Evolutionary conservation across 805 yeast genomes (phyloP), one percentile per base, ranked within the genome.

Genomic region (Candida ovalis): DNA sequence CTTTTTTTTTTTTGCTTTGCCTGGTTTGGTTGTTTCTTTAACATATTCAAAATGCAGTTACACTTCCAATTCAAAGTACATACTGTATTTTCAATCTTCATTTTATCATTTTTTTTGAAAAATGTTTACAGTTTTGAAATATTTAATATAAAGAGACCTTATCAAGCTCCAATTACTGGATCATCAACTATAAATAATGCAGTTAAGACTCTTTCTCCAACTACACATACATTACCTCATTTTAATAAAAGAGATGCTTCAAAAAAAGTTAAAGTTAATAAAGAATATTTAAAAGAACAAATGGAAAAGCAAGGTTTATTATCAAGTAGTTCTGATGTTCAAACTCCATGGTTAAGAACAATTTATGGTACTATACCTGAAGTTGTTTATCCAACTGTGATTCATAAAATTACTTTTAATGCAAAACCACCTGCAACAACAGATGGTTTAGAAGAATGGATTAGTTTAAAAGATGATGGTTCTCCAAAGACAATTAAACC

Each of bases 401-500:
- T 82, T 53, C 84, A 74, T 13, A 84, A 84, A 18, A 78, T 83
- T 51, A 81, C 87, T 0, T 77, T 82, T 61, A 72, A 77, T 47
- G 81, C 82, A 24, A 83, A 84, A 52, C 88, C 92, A 0, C 89
- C 95, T 2, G 71, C 72, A 0, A 68, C 75, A 1, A 78, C 88
- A 4, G 73, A 82, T 55, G 84, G 86, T 9, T 75, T 88, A 53
- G 82, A 81, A 50, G 89, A 88, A 8, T 89, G 97, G 97, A 72
- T 89, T 36, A 78, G 88, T 2, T 72, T 89, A 60, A 77, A 88
- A 49, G 82, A 84, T 53, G 80, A 84, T 51, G 97, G 96, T 17
- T 65, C 75, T 9, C 96, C 96, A 46, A 82, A 84, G 62, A 88
- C 96, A 0, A 79, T 89, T 43, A 74, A 70, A 37, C 97, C 97